A percentile compares a stretch with the other conserved stretches of the same genome.
Evolutionary conservation across 2,329 filamentous ascomycete species (phyloP).

Genomic region (Endoconidiophora laricicola): DNA sequence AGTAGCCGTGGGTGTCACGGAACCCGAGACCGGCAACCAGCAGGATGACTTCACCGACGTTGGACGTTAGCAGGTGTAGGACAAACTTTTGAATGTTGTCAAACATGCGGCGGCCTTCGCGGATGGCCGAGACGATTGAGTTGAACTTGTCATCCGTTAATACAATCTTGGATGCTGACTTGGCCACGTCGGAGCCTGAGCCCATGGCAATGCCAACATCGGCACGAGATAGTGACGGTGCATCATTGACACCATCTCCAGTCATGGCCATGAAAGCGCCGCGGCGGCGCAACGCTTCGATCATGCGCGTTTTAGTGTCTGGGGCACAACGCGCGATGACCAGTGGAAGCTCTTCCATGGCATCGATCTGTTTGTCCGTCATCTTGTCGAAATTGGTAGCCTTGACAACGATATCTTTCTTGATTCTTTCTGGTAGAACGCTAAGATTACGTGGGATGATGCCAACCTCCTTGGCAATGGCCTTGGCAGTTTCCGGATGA

Average conservation of each 20-base stretch:
- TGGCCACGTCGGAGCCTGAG: conserved; percentile 73
- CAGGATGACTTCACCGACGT: conserved; percentile 69
- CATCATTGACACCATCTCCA: conserved; percentile 77
- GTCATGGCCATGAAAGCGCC: conserved; percentile 71
- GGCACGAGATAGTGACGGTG: conserved; percentile 60
- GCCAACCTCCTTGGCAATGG: conserved; percentile 63
- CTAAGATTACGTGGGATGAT: conserved; percentile 52
- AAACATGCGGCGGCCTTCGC: conserved; percentile 70
- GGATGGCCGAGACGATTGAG: conserved; percentile 66
- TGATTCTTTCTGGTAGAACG: conserved; percentile 42
- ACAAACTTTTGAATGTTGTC: conserved; percentile 85
- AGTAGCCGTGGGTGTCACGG: conserved; percentile 52
- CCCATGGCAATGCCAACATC: conserved; percentile 88
- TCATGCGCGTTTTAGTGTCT: conserved; percentile 80
- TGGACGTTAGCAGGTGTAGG: conserved; percentile 61
- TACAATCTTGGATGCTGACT: conserved; percentile 67
- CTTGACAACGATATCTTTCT: conserved; percentile 55
- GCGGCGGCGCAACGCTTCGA: conserved; percentile 67
- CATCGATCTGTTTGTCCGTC: conserved; percentile 58
- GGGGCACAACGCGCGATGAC: conserved; percentile 76
- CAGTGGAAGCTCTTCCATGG: conserved; percentile 55
- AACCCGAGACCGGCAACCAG: conserved; percentile 70
- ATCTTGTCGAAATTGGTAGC: conserved; percentile 66
- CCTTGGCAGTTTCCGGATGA: conserved; percentile 60
- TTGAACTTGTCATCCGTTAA: conserved; percentile 81